A percentile compares a stretch with the other conserved stretches of the same genome.
phyloP scores from a whole-genome alignment of 2,329 filamentous ascomycete species.

The Leptosphaerulina australis region DNA sequence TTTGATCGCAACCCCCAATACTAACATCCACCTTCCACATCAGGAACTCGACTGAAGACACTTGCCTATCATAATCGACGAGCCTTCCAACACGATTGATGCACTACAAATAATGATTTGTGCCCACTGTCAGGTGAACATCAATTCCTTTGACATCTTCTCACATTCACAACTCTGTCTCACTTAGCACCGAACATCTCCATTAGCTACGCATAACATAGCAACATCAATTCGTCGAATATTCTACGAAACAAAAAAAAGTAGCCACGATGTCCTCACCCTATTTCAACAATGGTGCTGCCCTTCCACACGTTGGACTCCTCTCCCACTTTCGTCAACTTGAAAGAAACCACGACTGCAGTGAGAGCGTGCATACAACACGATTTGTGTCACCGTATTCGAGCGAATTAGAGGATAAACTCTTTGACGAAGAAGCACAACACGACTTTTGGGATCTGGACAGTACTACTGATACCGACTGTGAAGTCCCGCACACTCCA shows the following conservation, averaged over 20 bases:
- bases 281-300: slow-evolving; percentile 9
- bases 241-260: neutral
- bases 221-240: neutral
- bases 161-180: neutral
- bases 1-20: no score
- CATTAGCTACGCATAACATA: slow-evolving; percentile 8
- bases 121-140: neutral
- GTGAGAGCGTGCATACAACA: neutral
- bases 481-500: neutral
- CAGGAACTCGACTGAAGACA: neutral
- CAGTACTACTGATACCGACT: neutral
- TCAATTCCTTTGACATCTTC: neutral
- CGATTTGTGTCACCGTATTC: no score
- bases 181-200: slow-evolving; percentile 7
- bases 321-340: slow-evolving; percentile 22
- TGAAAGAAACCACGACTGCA: neutral
- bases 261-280: slow-evolving; percentile 4
- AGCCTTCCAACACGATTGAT: neutral
- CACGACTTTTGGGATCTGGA: neutral
- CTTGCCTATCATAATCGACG: slow-evolving; percentile 16
- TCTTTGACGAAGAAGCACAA: neutral
- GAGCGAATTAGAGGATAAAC: neutral
- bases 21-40: neutral
- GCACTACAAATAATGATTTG: neutral
- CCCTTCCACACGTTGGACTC: slow-evolving; percentile 21